phyloP scores from a whole-genome alignment of 768 basidiomycete species.

The Pisolithus tinctorius region DNA sequence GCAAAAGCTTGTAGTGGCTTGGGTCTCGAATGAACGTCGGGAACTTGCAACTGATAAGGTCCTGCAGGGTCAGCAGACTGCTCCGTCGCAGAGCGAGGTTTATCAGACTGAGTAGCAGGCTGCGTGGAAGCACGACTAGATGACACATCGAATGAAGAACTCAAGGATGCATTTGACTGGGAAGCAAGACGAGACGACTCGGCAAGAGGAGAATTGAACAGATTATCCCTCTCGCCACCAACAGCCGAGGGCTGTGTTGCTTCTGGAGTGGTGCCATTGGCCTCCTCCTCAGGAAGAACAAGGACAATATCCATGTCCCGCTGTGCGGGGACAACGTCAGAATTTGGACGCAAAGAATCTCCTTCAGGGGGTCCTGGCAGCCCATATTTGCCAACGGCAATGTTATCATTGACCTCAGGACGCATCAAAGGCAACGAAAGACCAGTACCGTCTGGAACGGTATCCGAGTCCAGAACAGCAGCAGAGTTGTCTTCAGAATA shows the following conservation, averaged over 20 bases:
- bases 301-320: conserved; percentile 15
- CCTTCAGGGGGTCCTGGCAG: conserved; percentile 19
- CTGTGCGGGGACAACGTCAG: conserved; percentile 16
- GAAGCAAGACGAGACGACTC: conserved; percentile 27
- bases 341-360: conserved; percentile 5
- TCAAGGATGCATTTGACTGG: conserved; percentile 26
- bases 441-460: conserved; percentile 24
- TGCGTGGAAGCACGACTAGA: conserved; percentile 36
- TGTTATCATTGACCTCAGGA: conserved; percentile 13
- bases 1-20: conserved; percentile 35
- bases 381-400: conserved; percentile 20
- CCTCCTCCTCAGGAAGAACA: conserved; percentile 14
- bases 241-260: conserved; percentile 15
- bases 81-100: conserved; percentile 36
- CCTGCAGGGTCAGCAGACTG: conserved; percentile 42
- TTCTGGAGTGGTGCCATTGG: conserved; percentile 12
- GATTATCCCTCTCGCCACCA: conserved; percentile 14
- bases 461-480: conserved; percentile 30
- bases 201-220: conserved; percentile 16
- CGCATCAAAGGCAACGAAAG: conserved; percentile 11
- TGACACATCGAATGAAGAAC: conserved; percentile 39
- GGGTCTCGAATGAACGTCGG: conserved; percentile 8
- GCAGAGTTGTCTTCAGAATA: conserved; percentile 34
- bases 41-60: conserved; percentile 39
- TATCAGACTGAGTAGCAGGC: conserved; percentile 25